phyloP scores from a whole-genome alignment of 306 rosid species.

The Glycyrrhiza uralensis region DNA sequence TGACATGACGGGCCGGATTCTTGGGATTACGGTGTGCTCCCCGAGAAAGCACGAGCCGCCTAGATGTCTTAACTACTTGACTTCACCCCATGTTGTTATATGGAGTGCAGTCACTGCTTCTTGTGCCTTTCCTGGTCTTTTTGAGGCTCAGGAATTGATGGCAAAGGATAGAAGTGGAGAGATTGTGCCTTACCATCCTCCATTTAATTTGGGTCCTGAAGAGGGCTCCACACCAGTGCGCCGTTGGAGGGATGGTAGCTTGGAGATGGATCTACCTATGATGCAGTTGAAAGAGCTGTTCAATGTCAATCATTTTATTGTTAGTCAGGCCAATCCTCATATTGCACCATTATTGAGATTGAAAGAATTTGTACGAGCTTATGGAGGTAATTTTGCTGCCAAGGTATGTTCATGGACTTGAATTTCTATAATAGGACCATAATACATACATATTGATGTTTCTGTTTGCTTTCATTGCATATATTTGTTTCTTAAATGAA shows the following conservation, averaged over 20 bases:
- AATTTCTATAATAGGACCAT: neutral
- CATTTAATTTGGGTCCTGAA: conserved; percentile 89
- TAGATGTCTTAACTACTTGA: conserved; percentile 95
- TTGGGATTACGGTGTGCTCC: conserved; percentile 95
- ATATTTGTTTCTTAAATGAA: neutral
- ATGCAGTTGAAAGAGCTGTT: conserved; percentile 92
- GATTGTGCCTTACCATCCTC: conserved; percentile 95
- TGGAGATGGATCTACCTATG: conserved; percentile 97
- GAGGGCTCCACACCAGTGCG: conserved; percentile 75
- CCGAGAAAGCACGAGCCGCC: conserved; percentile 98
- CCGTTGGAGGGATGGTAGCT: conserved; percentile 98
- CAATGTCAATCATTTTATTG: conserved; percentile 94
- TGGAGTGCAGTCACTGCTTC: conserved; percentile 99
- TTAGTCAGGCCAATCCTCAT: conserved; percentile 97
- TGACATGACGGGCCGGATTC: conserved; percentile 93
- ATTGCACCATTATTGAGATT: conserved; percentile 87
- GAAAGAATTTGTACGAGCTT: conserved; percentile 82
- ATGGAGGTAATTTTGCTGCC: conserved; percentile 91
- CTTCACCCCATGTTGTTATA: conserved; percentile 97
- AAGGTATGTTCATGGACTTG: conserved; percentile 56
- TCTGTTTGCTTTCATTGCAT: neutral
- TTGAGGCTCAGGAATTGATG: conserved; percentile 98
- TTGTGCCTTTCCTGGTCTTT: conserved; percentile 97
- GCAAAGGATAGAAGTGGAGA: conserved; percentile 96
- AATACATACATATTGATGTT: neutral